These are phyloP conservation scores for Salix exigua DNA, from an alignment of 345 rosid species.

Conservation along the genomic window DNA sequence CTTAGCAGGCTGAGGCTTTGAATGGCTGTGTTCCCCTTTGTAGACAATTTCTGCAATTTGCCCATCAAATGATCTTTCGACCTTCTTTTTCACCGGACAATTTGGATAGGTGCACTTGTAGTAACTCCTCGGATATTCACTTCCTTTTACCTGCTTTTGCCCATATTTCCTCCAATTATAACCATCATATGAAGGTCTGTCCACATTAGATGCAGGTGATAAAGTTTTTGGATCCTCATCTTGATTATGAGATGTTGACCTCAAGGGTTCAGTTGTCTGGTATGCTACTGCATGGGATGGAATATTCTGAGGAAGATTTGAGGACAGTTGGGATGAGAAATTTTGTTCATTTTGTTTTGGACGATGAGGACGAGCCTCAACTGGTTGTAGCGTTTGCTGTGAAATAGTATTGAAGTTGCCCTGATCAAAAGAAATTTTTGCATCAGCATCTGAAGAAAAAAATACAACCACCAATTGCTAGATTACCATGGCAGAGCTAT, in stretches of 20 bases:
- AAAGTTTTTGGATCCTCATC: slow-evolving; percentile 44
- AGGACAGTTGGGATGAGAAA: slow-evolving; percentile 30
- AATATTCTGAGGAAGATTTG: slow-evolving; percentile 25
- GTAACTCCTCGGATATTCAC: slow-evolving; percentile 92
- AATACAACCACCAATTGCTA: background rate
- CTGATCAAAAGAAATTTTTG: slow-evolving; percentile 27
- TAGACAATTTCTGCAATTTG: slow-evolving; percentile 91
- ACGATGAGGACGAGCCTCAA: slow-evolving; percentile 29
- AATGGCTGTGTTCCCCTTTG: slow-evolving; percentile 88
- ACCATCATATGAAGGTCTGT: slow-evolving; percentile 79
- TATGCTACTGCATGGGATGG: slow-evolving; percentile 27
- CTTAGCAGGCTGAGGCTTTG: slow-evolving; percentile 72
- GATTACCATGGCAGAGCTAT: background rate
- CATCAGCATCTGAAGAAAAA: background rate
- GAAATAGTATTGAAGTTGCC: slow-evolving; percentile 42
- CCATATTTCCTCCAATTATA: slow-evolving; percentile 99
- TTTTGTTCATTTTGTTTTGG: slow-evolving; percentile 33
- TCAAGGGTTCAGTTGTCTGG: slow-evolving; percentile 30
- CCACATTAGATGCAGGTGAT: slow-evolving; percentile 23
- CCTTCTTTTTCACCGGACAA: slow-evolving; percentile 94
- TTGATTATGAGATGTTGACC: slow-evolving; percentile 24
- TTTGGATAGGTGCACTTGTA: slow-evolving; percentile 89
- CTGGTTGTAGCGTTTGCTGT: slow-evolving; percentile 26
- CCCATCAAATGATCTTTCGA: slow-evolving; percentile 81
- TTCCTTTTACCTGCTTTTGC: slow-evolving; percentile 97